Evolutionary conservation across 768 basidiomycete species (phyloP).

Genomic region (Calvatia gigantea): DNA sequence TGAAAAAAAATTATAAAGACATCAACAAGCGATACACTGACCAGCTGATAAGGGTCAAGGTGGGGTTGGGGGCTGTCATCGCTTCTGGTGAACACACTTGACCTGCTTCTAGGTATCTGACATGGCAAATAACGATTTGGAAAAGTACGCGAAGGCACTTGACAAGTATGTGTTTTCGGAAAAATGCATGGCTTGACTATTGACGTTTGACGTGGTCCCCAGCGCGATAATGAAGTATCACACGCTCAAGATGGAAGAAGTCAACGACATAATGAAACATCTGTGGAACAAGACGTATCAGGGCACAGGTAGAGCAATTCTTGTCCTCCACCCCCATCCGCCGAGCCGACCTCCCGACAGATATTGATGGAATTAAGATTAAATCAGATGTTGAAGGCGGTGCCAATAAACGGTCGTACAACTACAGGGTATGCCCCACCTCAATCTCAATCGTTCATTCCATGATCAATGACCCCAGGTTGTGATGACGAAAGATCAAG

Average conservation of each 20-base stretch:
- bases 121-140: constrained; percentile 94
- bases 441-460: constrained; percentile 3
- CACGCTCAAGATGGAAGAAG: constrained; percentile 96
- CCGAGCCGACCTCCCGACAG: constrained; percentile 36
- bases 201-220: constrained; percentile 15
- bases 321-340: constrained; percentile 9
- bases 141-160: constrained; percentile 96
- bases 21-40: constrained; percentile 83
- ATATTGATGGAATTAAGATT: constrained; percentile 97
- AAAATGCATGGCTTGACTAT: not conserved
- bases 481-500: constrained; percentile 98
- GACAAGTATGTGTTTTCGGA: constrained; percentile 68
- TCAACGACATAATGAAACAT: constrained; percentile 96
- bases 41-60: constrained; percentile 94
- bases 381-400: constrained; percentile 91
- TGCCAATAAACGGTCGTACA: constrained; percentile 89
- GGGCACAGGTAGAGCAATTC: constrained; percentile 71
- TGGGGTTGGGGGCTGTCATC: constrained; percentile 27
- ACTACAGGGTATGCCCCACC: constrained; percentile 75
- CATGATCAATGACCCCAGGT: constrained; percentile 49
- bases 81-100: not conserved
- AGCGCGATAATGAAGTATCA: constrained; percentile 99
- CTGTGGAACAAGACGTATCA: constrained; percentile 99
- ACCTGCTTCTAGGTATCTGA: constrained; percentile 76
- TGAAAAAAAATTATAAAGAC: constrained; percentile 77